Conservation (phyloP, 108 stramenopile species). For the Nannochloropsis salina region DNA sequence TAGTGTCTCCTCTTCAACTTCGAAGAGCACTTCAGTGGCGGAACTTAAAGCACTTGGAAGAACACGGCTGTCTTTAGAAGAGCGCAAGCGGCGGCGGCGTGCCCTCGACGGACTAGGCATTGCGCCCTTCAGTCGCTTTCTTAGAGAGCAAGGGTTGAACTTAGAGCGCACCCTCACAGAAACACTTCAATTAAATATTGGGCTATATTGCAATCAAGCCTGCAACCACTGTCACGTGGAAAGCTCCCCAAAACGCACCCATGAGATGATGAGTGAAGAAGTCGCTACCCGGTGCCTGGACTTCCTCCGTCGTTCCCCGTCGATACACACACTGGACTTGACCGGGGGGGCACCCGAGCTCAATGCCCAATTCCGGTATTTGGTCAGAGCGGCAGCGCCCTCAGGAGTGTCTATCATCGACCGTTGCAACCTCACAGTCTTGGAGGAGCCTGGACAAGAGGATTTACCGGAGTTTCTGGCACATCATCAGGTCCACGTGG, state of each 20-base stretch:
- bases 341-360: slow-evolving; percentile 96
- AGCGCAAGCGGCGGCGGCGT: slow-evolving; percentile 71
- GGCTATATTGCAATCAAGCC: slow-evolving; percentile 90
- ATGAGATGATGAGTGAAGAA: slow-evolving; percentile 68
- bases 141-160: slow-evolving; percentile 35
- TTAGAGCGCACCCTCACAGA: slow-evolving; percentile 35
- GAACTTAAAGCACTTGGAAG: slow-evolving; percentile 58
- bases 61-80: slow-evolving; percentile 67
- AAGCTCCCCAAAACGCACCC: slow-evolving; percentile 75
- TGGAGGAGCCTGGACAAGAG: slow-evolving; percentile 86
- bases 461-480: slow-evolving; percentile 87
- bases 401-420: slow-evolving; percentile 78
- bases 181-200: slow-evolving; percentile 91
- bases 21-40: slow-evolving; percentile 29
- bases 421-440: slow-evolving; percentile 90
- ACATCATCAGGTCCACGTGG: slow-evolving; percentile 66
- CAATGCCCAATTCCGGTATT: slow-evolving; percentile 73
- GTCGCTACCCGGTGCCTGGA: slow-evolving; percentile 76
- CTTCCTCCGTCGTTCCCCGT: slow-evolving; percentile 66
- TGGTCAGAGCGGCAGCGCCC: slow-evolving; percentile 70
- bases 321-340: slow-evolving; percentile 78
- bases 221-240: slow-evolving; percentile 60
- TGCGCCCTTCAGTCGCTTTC: slow-evolving; percentile 67
- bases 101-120: slow-evolving; percentile 74
- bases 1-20: background rate